Percentiles rank a stretch among this genome's conserved stretches.
Conservation (phyloP, 495 filamentous ascomycete genomes). For the Lophium mytilinum region DNA sequence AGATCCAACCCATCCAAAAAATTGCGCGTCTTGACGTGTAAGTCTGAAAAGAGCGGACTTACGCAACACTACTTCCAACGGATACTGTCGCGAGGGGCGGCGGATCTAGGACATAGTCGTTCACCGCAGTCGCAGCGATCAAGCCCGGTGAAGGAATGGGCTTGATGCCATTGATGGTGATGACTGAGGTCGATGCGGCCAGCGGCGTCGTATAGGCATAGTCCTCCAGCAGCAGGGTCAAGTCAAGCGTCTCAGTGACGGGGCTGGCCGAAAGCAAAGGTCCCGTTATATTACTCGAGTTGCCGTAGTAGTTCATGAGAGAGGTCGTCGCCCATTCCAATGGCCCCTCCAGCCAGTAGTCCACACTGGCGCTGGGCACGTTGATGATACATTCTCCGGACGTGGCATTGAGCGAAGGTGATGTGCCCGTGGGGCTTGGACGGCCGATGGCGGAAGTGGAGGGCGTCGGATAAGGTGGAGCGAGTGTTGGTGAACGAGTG, state of each 20-base stretch:
- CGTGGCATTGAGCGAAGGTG: neutral
- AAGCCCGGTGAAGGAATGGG: conserved; percentile 18
- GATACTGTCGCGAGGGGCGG: conserved; percentile 2
- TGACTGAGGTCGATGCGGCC: conserved; percentile 26
- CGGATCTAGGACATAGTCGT: neutral
- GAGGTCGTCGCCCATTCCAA: conserved; percentile 2
- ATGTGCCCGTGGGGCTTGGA: neutral
- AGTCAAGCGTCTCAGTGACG: conserved; percentile 23
- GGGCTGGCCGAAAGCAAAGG: neutral
- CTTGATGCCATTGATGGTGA: conserved; percentile 16
- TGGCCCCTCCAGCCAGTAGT: conserved; percentile 20
- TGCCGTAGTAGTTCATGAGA: neutral
- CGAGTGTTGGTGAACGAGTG: neutral
- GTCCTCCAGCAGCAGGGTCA: conserved; percentile 12
- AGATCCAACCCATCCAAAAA: neutral
- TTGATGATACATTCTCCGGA: conserved; percentile 16
- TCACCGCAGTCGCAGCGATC: conserved; percentile 8
- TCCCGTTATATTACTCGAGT: neutral
- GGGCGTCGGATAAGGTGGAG: neutral
- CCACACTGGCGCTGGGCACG: conserved; percentile 11
- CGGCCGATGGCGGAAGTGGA: conserved; percentile 2
- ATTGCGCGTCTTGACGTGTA: neutral
- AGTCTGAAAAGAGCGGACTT: neutral
- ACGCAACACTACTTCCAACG: conserved; percentile 1
- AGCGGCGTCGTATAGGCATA: conserved; percentile 18